Evolutionary conservation across 1,284 basidiomycete genomes (phyloP).

Genomic region (Boletus sp.): DNA sequence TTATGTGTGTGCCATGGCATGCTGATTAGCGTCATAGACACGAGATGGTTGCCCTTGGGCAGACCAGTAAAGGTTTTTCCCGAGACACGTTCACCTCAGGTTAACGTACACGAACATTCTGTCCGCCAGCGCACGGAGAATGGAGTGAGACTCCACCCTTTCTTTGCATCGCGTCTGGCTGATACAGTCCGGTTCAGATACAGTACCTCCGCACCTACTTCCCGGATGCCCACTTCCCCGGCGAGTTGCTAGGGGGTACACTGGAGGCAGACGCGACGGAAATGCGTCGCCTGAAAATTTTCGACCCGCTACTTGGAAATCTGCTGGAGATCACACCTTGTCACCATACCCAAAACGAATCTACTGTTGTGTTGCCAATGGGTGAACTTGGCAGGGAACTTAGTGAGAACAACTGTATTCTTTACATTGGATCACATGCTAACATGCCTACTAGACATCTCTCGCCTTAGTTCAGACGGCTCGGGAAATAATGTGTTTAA

Average conservation of each 20-base stretch:
- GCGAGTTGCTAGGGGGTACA: slow-evolving; percentile 56
- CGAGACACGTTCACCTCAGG: slow-evolving; percentile 42
- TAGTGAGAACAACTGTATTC: slow-evolving; percentile 42
- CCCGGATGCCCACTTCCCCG: slow-evolving; percentile 66
- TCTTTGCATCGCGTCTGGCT: not conserved
- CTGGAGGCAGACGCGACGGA: slow-evolving; percentile 44
- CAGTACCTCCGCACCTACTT: slow-evolving; percentile 64
- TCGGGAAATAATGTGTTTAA: slow-evolving; percentile 35
- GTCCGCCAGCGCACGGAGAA: slow-evolving; percentile 51
- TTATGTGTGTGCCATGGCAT: not conserved
- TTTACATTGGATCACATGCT: slow-evolving; percentile 4
- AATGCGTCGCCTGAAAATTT: slow-evolving; percentile 35
- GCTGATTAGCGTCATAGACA: slow-evolving; percentile 13
- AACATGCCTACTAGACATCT: slow-evolving; percentile 44
- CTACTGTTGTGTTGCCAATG: slow-evolving; percentile 55
- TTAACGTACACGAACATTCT: slow-evolving; percentile 32
- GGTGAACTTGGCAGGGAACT: slow-evolving; percentile 55
- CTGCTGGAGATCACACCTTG: slow-evolving; percentile 41
- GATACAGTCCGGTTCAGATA: slow-evolving; percentile 40
- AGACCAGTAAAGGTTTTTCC: slow-evolving; percentile 49
- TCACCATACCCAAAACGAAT: slow-evolving; percentile 25
- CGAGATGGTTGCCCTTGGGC: slow-evolving; percentile 27
- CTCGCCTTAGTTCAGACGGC: slow-evolving; percentile 35
- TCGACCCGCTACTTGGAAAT: slow-evolving; percentile 57
- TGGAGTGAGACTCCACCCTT: slow-evolving; percentile 43